These are phyloP conservation scores for Rhododendron simsii DNA, from an alignment of 148 eudicot species.

Conservation along the genomic window DNA sequence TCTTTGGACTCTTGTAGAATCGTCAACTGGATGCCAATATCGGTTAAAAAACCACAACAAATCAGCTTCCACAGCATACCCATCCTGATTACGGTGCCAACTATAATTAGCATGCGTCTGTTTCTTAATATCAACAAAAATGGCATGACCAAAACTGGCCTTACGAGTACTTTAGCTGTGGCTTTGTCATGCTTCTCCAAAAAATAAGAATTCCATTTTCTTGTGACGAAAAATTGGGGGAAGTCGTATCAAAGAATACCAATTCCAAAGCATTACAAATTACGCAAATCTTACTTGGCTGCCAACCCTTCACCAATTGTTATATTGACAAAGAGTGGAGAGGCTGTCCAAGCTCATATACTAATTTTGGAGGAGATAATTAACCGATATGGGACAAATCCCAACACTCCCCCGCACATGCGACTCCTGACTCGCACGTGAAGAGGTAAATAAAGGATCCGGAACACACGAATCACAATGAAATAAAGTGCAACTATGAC, in stretches of 20 bases:
- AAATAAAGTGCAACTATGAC: no score
- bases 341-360: no score
- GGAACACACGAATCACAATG: no score
- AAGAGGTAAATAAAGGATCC: no score
- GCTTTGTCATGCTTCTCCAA: conserved; percentile 29
- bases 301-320: no score
- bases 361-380: no score
- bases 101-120: conserved; percentile 28
- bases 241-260: background rate
- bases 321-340: no score
- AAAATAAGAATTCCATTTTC: background rate
- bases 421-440: no score
- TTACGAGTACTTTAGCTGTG: conserved; percentile 41
- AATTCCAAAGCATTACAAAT: no score
- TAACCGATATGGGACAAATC: no score
- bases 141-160: conserved; percentile 42
- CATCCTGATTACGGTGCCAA: conserved; percentile 45
- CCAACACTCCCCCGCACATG: no score
- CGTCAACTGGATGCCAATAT: conserved; percentile 19
- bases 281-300: no score
- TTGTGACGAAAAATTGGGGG: background rate
- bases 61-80: conserved; percentile 38
- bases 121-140: conserved; percentile 33
- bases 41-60: conserved; percentile 30
- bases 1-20: background rate